Percentiles rank a stretch among this genome's conserved stretches.
Evolutionary conservation across 257 asterid species (phyloP).

Genomic region (Sherardia arvensis): DNA sequence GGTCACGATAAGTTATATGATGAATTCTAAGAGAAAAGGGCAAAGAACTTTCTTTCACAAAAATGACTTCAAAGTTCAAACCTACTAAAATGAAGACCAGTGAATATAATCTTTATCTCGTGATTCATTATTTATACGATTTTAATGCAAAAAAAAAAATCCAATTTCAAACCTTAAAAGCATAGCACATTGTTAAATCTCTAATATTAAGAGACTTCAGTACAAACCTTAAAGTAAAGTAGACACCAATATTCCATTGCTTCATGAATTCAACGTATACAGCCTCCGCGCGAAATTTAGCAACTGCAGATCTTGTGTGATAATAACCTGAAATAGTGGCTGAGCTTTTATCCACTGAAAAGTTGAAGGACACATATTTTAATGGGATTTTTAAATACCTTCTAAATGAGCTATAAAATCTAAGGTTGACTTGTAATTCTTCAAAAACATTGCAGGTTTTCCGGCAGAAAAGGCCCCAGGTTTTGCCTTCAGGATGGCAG

Average conservation of each 20-base stretch:
- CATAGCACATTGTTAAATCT: neutral
- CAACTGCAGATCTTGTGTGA: slow-evolving; percentile 56
- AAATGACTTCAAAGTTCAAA: too few species aligned
- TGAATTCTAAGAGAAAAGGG: too few species aligned
- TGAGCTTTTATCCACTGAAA: neutral
- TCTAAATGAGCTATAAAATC: slow-evolving; percentile 80
- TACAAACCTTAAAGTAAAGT: slow-evolving; percentile 72
- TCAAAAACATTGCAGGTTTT: slow-evolving; percentile 78
- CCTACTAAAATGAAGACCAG: neutral
- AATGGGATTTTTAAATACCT: slow-evolving; percentile 38
- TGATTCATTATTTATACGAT: too few species aligned
- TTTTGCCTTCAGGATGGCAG: slow-evolving; percentile 79
- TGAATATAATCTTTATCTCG: too few species aligned
- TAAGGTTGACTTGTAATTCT: slow-evolving; percentile 83
- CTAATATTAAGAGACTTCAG: neutral
- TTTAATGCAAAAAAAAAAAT: too few species aligned
- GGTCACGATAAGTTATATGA: too few species aligned
- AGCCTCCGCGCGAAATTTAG: slow-evolving; percentile 68
- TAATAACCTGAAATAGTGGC: slow-evolving; percentile 41
- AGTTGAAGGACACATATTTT: neutral
- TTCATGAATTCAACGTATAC: slow-evolving; percentile 80
- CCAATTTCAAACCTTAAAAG: neutral
- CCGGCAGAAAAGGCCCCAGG: slow-evolving; percentile 97
- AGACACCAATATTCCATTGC: slow-evolving; percentile 93
- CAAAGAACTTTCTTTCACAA: too few species aligned